Percentiles rank a stretch among this genome's conserved stretches.
These are phyloP conservation scores for Vitis hybrid DNA, from an alignment of 177 flowering plant genomes.

Conservation along the genomic window DNA sequence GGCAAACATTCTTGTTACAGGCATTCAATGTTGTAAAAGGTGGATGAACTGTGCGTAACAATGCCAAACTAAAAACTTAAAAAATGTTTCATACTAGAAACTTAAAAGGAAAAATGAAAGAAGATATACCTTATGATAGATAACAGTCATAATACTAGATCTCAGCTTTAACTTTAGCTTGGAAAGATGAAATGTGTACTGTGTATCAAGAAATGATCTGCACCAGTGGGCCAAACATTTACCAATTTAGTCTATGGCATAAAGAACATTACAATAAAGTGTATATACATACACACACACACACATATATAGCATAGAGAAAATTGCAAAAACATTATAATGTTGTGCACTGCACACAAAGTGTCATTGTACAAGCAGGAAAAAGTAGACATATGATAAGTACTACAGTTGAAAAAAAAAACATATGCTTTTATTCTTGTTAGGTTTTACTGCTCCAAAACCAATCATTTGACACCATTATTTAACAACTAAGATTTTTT, in stretches of 20 bases:
- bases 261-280: background rate
- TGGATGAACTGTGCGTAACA: background rate
- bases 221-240: conserved; percentile 12
- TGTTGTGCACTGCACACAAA: no score
- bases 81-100: no score
- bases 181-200: conserved; percentile 77
- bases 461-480: no score
- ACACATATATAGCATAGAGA: background rate
- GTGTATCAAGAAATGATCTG: conserved; percentile 95
- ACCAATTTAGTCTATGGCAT: background rate
- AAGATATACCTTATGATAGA: conserved; percentile 67
- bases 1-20: background rate
- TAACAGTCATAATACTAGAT: conserved; percentile 76
- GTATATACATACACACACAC: no score
- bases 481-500: no score
- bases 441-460: no score
- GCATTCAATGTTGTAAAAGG: background rate
- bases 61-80: no score
- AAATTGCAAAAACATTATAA: background rate
- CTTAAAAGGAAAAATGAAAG: background rate
- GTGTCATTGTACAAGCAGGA: no score
- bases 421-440: no score
- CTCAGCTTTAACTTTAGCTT: conserved; percentile 77
- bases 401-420: no score
- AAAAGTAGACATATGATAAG: no score